These are phyloP conservation scores for Strobilomyces confusus DNA, from an alignment of 768 basidiomycete genomes.

Conservation along the genomic window DNA sequence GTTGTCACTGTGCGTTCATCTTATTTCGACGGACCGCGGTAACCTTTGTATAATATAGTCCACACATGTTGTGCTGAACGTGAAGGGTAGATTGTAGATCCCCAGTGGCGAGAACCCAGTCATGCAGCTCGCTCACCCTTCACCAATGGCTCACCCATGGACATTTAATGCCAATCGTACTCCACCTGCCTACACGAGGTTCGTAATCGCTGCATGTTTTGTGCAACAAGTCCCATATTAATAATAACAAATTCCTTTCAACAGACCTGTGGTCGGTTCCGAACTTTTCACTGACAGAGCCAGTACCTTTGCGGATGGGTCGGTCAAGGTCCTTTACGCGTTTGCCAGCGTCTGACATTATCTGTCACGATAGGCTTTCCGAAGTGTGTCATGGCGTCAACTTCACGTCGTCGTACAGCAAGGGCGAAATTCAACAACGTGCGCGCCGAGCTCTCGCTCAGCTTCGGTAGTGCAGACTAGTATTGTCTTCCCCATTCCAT, in stretches of 20 bases:
- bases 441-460: slow-evolving; percentile 6
- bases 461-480: slow-evolving; percentile 4
- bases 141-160: not conserved
- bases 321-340: not conserved
- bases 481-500: not conserved
- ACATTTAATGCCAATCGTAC: not conserved
- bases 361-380: not conserved
- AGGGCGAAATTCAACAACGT: not conserved
- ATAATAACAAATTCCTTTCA: not conserved
- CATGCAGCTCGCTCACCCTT: not conserved
- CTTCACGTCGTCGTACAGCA: slow-evolving; percentile 3
- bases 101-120: not conserved
- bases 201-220: not conserved
- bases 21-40: too few species aligned
- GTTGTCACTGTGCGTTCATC: too few species aligned
- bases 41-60: too few species aligned
- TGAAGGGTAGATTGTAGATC: too few species aligned
- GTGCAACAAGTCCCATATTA: not conserved
- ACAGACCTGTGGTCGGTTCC: slow-evolving; percentile 13
- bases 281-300: slow-evolving; percentile 9
- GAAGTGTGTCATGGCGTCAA: slow-evolving; percentile 11
- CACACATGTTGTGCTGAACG: too few species aligned
- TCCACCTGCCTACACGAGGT: slow-evolving; percentile 4
- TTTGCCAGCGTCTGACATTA: not conserved
- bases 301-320: slow-evolving; percentile 10